Evolutionary conservation across 2,329 filamentous ascomycete species (phyloP), one percentile per base, ranked within the genome.

Genomic region (Ramichloridium luteum): DNA sequence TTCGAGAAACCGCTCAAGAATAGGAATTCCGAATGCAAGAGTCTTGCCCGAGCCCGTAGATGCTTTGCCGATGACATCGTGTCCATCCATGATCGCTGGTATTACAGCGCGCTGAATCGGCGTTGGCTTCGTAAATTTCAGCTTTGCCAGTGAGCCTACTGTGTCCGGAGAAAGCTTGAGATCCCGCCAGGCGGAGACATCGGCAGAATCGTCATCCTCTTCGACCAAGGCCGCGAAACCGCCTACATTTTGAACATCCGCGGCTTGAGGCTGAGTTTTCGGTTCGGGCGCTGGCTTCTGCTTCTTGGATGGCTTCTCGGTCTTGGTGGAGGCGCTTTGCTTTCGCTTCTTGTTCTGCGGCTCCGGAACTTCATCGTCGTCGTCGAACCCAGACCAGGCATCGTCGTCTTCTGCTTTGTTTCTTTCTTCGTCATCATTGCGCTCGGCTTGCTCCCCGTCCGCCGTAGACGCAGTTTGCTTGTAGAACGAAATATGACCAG

Each of bases 41-140:
- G 90, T 98, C 60, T 98, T 98, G 46, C 90, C 90, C 10, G 90
- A 96, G 43, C 90, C 90, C 0, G 90, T 98, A 8, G 88, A 80
- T 2, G 90, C 90, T 60, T 98, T 98, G 25, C 90, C 90, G 41
- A 98, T 80, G 11, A 96, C 79, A 56, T 98, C 88, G 52, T 82
- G 80, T 0, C 88, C 88, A 4, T 74, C 72, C 13, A 88, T 54
- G 27, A 94, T 81, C 32, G 81, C 71, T 0, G 90, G 86, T 45
- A 98, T 93, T 1, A 82, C 67, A 18, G 74, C 67, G 13, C 67
- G 60, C 54, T 98, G 90, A 36, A 98, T 93, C 1, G 70, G 59
- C 0, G 86, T 94, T 1, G 90, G 90, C 36, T 73, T 76, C 4
- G 69, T 53, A 53, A 96, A 96, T 36, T 78, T 80, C 39, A 96